A percentile compares a stretch with the other conserved stretches of the same genome.
Evolutionary conservation across 2,329 filamentous ascomycete species (phyloP).

Genomic region (Cordyceps cateniannulata): DNA sequence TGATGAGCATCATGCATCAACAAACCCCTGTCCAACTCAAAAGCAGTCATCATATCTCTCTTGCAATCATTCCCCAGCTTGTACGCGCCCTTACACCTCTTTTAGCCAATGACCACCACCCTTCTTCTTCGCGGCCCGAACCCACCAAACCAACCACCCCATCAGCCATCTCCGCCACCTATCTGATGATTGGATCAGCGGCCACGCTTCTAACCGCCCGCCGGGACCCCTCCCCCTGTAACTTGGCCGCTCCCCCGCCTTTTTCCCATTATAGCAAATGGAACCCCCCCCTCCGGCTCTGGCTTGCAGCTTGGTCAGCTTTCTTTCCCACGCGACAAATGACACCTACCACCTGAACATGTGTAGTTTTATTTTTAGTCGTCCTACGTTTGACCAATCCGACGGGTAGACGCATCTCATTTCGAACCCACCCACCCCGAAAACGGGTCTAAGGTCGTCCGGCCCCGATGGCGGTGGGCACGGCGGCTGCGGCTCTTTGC

Average conservation of each 20-base stretch:
- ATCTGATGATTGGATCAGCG: conserved; percentile 1
- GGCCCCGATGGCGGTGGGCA: not conserved
- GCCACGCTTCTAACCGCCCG: conserved; percentile 10
- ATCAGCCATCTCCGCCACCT: not conserved
- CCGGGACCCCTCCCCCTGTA: not conserved
- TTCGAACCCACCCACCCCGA: not conserved
- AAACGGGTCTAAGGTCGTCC: not conserved
- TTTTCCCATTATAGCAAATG: not conserved
- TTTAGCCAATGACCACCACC: not conserved
- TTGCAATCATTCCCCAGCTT: no score
- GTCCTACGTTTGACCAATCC: not conserved
- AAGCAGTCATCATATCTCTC: no score
- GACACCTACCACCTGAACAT: no score
- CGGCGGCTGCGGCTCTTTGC: conserved; percentile 7
- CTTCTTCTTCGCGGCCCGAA: no score
- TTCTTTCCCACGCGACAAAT: no score
- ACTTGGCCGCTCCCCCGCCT: not conserved
- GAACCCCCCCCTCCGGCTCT: no score
- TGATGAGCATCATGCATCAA: no score
- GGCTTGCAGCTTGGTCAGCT: no score
- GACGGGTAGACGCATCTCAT: not conserved
- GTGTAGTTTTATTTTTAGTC: no score
- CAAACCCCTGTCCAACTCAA: no score
- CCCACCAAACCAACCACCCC: not conserved
- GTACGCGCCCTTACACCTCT: not conserved